These are phyloP conservation scores for Aspergillus hiratsukae DNA, from an alignment of 2,329 filamentous ascomycete genomes.

Conservation along the genomic window DNA sequence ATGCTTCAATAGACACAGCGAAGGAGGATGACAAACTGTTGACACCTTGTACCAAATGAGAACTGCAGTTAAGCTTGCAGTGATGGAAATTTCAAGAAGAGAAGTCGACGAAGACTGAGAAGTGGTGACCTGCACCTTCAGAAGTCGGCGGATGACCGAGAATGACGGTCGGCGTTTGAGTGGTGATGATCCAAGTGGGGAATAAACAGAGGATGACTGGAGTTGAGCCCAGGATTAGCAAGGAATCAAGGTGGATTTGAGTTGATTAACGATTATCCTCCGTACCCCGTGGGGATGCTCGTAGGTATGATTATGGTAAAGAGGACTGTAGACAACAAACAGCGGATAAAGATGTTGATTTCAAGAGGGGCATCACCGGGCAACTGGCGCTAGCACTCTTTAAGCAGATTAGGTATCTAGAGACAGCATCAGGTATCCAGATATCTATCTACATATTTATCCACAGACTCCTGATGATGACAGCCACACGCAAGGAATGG, in stretches of 20 bases:
- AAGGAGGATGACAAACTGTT: not conserved
- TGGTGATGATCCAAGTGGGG: conserved; percentile 8
- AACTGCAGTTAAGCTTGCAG: not conserved
- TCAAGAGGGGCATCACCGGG: not conserved
- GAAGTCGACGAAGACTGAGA: not conserved
- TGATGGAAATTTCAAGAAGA: not conserved
- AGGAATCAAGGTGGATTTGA: conserved; percentile 6
- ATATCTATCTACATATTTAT: not conserved
- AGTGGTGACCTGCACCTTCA: not conserved
- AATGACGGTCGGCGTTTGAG: conserved; percentile 12
- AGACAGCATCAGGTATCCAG: not conserved
- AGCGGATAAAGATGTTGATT: not conserved
- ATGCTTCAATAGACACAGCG: not conserved
- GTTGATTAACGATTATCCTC: conserved; percentile 2
- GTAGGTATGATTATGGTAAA: not conserved
- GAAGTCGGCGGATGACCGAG: conserved; percentile 1
- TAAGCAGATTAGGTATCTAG: not conserved
- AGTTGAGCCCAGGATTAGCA: conserved; percentile 5
- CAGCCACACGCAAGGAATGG: not conserved
- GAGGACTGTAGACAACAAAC: not conserved
- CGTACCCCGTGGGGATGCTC: conserved; percentile 12
- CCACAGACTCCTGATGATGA: not conserved
- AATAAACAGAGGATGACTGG: conserved; percentile 6
- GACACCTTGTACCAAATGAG: not conserved
- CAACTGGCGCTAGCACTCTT: not conserved